A percentile compares a stretch with the other conserved stretches of the same genome.
These are phyloP conservation scores for Sergeia podlipaevii DNA, from an alignment of 208 protist genomes.

Conservation along the genomic window DNA sequence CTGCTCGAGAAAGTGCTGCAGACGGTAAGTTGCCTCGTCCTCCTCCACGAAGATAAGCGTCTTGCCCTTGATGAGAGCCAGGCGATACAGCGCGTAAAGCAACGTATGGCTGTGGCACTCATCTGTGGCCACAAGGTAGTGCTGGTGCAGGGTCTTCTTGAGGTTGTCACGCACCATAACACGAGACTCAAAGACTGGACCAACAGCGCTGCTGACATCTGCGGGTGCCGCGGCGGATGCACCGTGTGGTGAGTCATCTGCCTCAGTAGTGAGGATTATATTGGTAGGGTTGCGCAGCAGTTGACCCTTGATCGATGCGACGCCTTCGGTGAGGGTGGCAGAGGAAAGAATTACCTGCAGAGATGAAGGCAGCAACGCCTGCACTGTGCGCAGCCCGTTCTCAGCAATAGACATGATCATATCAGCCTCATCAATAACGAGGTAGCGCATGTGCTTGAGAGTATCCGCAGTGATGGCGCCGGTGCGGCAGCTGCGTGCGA, in stretches of 20 bases:
- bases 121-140: constrained; percentile 87
- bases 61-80: constrained; percentile 93
- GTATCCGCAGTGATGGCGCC: constrained; percentile 52
- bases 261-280: constrained; percentile 81
- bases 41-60: constrained; percentile 96
- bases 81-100: constrained; percentile 93
- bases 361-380: constrained; percentile 78
- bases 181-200: constrained; percentile 70
- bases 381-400: constrained; percentile 83
- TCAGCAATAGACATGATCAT: constrained; percentile 94
- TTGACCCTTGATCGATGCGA: constrained; percentile 91
- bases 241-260: constrained; percentile 43
- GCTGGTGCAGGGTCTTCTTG: constrained; percentile 69
- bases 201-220: constrained; percentile 28
- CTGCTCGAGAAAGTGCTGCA: constrained; percentile 96
- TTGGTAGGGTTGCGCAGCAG: constrained; percentile 93
- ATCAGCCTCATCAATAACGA: constrained; percentile 97
- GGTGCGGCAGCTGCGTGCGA: constrained; percentile 60
- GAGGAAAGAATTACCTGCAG: constrained; percentile 95
- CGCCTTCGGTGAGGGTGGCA: constrained; percentile 92
- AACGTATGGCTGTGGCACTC: constrained; percentile 93
- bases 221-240: constrained; percentile 34
- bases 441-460: constrained; percentile 58
- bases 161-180: constrained; percentile 40
- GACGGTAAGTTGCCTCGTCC: constrained; percentile 91